phyloP scores from a whole-genome alignment of 768 basidiomycete species.

The Suillus clintonianus region DNA sequence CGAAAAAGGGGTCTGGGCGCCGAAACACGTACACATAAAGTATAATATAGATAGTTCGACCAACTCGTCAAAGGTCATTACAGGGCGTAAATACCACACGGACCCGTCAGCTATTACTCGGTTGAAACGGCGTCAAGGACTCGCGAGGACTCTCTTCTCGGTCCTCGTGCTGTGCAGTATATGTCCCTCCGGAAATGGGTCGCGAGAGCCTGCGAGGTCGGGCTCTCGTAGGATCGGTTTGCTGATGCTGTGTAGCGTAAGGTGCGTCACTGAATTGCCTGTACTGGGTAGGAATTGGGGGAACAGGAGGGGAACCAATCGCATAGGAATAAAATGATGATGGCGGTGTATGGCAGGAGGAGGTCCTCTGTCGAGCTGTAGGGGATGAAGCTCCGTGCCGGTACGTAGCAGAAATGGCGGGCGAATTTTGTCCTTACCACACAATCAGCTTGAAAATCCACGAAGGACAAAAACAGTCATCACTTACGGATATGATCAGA shows the following conservation, averaged over 20 bases:
- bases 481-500: slow-evolving; percentile 11
- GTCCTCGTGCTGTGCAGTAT: background rate
- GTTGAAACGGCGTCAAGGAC: no score
- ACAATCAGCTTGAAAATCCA: background rate
- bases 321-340: background rate
- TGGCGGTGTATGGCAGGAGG: background rate
- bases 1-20: background rate
- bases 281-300: slow-evolving; percentile 19
- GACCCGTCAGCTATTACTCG: background rate
- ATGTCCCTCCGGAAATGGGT: no score
- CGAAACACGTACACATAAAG: background rate
- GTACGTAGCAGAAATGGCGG: background rate
- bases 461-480: background rate
- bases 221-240: background rate
- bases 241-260: slow-evolving; percentile 5
- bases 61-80: background rate
- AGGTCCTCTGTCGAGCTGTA: background rate
- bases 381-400: background rate
- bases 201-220: background rate
- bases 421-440: slow-evolving; percentile 1
- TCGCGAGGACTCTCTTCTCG: background rate
- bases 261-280: background rate
- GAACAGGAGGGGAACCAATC: slow-evolving; percentile 21
- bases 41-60: background rate
- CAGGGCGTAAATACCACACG: background rate